Evolutionary conservation across 2,329 filamentous ascomycete genomes (phyloP).

Genomic region (Drechslerella coelobrocha): DNA sequence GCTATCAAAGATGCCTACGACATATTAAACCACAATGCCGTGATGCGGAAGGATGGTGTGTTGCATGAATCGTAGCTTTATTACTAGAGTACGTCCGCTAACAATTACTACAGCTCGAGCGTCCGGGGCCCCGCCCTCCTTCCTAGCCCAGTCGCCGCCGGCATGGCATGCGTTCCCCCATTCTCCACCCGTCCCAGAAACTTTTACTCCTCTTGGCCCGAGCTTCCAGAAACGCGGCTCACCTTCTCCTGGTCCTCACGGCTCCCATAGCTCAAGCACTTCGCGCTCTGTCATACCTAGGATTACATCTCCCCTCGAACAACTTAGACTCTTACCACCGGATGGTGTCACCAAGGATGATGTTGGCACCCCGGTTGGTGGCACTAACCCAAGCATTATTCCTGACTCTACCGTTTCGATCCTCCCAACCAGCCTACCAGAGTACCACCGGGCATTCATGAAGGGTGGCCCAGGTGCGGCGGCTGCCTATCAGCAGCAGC

Average conservation of each 20-base stretch:
- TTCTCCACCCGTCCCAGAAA: constrained; percentile 52
- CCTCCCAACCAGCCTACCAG: constrained; percentile 85
- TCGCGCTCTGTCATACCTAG: constrained; percentile 36
- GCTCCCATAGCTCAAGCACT: constrained; percentile 20
- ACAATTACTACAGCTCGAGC: constrained; percentile 62
- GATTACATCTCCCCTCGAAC: constrained; percentile 40
- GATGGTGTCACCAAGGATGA: constrained; percentile 49
- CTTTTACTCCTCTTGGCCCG: constrained; percentile 28
- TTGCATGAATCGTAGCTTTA: constrained; percentile 54
- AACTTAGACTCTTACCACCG: constrained; percentile 22
- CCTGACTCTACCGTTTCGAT: constrained; percentile 82
- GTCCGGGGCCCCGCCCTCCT: constrained; percentile 63
- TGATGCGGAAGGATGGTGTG: constrained; percentile 94
- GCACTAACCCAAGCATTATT: constrained; percentile 62
- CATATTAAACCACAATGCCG: constrained; percentile 95
- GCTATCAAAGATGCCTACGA: constrained; percentile 99
- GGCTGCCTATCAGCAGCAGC: constrained; percentile 57
- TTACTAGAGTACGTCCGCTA: background rate
- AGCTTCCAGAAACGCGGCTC: constrained; percentile 19
- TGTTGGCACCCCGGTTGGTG: constrained; percentile 54
- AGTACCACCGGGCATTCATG: constrained; percentile 90
- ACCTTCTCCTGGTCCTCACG: constrained; percentile 36
- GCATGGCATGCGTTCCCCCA: constrained; percentile 59
- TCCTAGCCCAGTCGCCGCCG: constrained; percentile 66
- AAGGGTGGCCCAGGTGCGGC: constrained; percentile 64